Percentiles rank a stretch among this genome's conserved stretches.
Evolutionary conservation across 78 protist genomes (phyloP).

Genomic region (Dictyostelium brefeldianum): DNA sequence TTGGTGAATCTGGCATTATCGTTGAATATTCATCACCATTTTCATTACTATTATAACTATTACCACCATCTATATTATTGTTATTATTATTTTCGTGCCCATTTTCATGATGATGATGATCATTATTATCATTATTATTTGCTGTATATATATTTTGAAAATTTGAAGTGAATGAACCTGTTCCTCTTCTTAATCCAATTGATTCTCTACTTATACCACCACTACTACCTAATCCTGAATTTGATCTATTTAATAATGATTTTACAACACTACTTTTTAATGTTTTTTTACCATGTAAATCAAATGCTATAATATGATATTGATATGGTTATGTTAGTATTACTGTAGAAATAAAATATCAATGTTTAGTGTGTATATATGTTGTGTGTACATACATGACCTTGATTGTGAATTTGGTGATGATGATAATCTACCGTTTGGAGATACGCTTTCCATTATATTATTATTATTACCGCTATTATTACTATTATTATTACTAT

Average conservation of each 20-base stretch:
- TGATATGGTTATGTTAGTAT: too few species aligned
- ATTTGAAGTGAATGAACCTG: neutral
- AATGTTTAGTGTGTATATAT: too few species aligned
- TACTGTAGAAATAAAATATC: too few species aligned
- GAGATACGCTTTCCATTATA: neutral
- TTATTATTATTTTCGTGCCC: neutral
- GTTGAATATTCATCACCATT: neutral
- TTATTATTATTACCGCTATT: neutral
- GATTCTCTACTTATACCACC: neutral
- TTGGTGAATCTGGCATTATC: conserved; percentile 39
- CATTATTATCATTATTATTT: neutral
- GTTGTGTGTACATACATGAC: neutral
- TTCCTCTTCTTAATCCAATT: neutral
- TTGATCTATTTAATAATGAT: conserved; percentile 48
- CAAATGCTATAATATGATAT: too few species aligned
- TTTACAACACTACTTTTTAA: conserved; percentile 51
- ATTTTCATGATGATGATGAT: neutral
- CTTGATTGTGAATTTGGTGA: conserved; percentile 30
- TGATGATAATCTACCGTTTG: neutral
- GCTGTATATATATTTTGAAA: conserved; percentile 13
- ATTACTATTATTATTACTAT: neutral
- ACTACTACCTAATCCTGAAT: conserved; percentile 42
- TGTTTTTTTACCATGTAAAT: conserved; percentile 38
- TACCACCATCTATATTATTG: neutral
- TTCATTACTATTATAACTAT: neutral